Percentiles rank a stretch among this genome's conserved stretches.
Evolutionary conservation across 1,284 basidiomycete species (phyloP).

Genomic region (Gymnopus androsaceus): DNA sequence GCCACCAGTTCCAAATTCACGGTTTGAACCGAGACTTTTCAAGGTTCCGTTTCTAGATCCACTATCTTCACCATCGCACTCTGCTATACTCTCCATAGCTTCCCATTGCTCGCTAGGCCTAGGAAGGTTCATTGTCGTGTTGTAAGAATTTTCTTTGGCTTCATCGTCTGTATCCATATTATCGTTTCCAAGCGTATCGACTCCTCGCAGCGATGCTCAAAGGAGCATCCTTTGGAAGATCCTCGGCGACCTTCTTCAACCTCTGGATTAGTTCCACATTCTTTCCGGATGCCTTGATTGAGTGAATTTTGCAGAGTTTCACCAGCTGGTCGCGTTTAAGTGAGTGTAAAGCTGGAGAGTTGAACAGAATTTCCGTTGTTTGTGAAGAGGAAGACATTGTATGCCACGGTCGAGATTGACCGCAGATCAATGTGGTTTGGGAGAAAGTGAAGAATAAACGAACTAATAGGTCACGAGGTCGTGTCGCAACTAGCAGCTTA

Average conservation of each 20-base stretch:
- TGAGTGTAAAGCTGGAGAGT: constrained; percentile 76
- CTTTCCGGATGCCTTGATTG: constrained; percentile 76
- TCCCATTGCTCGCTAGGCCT: constrained; percentile 77
- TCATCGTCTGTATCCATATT: constrained; percentile 31
- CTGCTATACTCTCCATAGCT: constrained; percentile 72
- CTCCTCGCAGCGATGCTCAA: constrained; percentile 51
- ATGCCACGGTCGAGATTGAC: neutral
- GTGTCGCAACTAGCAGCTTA: too few relatives aligned
- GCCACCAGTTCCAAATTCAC: constrained; percentile 68
- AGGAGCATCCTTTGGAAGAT: constrained; percentile 54
- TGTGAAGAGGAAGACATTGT: constrained; percentile 35
- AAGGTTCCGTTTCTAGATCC: constrained; percentile 47
- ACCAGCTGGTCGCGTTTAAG: constrained; percentile 79
- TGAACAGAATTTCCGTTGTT: constrained; percentile 76
- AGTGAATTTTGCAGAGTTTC: constrained; percentile 78
- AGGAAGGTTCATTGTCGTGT: constrained; percentile 24
- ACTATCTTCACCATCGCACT: constrained; percentile 41
- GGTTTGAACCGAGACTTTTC: constrained; percentile 45
- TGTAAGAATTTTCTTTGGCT: constrained; percentile 28
- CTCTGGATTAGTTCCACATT: constrained; percentile 69
- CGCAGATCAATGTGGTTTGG: too few relatives aligned
- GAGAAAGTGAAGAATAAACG: too few relatives aligned
- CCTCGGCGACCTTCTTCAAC: constrained; percentile 63
- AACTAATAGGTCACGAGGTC: too few relatives aligned
- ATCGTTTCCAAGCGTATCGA: constrained; percentile 32